Evolutionary conservation across 805 yeast species (phyloP).

Genomic region (Zygosaccharomyces rouxii): DNA sequence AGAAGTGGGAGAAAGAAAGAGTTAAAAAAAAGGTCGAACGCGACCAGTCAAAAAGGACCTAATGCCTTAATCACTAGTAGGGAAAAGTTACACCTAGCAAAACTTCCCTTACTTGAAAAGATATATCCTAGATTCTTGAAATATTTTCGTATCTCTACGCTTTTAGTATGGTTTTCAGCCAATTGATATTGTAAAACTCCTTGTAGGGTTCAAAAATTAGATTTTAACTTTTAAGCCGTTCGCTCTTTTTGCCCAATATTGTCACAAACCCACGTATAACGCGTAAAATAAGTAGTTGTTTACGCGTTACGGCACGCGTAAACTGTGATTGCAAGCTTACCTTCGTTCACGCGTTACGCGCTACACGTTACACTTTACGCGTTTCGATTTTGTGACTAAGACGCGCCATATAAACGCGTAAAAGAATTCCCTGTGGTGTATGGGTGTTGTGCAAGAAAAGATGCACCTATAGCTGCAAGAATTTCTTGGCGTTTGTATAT

Average conservation of each 20-base stretch:
- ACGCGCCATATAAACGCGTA: too few relatives aligned
- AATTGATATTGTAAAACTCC: background rate
- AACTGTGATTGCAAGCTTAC: background rate
- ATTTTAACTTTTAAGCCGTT: background rate
- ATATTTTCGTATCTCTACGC: conserved; percentile 5
- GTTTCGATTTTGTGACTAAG: background rate
- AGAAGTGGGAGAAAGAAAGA: background rate
- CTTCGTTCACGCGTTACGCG: conserved; percentile 5
- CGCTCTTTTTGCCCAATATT: conserved; percentile 6
- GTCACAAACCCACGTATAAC: conserved; percentile 8
- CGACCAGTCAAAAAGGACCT: conserved; percentile 1
- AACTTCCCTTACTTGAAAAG: background rate
- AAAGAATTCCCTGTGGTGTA: too few relatives aligned
- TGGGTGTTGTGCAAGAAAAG: too few relatives aligned
- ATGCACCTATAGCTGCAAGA: too few relatives aligned
- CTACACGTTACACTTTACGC: too few relatives aligned
- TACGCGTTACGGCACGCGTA: conserved; percentile 4
- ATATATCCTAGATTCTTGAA: background rate
- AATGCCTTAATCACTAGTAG: conserved; percentile 1
- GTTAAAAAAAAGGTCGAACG: background rate
- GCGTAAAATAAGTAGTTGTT: background rate
- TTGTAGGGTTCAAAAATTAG: background rate
- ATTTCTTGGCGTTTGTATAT: too few relatives aligned
- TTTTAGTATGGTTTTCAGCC: background rate
- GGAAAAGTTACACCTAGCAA: conserved; percentile 4